Evolutionary conservation across 2,329 filamentous ascomycete species (phyloP), one percentile per base, ranked within the genome.

Genomic region (Aspergillus bombycis): DNA sequence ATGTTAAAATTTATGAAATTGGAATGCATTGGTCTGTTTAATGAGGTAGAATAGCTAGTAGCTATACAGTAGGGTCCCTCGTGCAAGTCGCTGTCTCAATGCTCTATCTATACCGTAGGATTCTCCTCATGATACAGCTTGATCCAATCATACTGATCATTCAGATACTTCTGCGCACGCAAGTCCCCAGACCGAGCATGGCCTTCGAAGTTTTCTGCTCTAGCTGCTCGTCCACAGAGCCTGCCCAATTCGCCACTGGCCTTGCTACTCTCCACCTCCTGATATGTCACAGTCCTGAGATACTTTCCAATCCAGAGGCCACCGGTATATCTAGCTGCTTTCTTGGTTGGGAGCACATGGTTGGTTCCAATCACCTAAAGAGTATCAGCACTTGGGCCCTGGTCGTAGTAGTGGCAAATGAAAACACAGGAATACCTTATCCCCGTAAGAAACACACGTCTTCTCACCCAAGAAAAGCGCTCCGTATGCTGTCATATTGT

Each of bases 251-350:
- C 72, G 0, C 80, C 84, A 68, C 82, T 84, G 14, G 79, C 81
- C 57, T 80, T 70, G 3, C 75, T 70, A 5, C 73, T 72, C 1
- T 70, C 73, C 0, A 86, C 83, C 63, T 85, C 82, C 67, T 85
- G 83, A 66, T 85, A 86, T 0, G 84, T 85, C n/a, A 79, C 75
- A 0, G 83, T 86, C 38, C 79, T 77, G 19, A 85, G 73, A 65
- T 78, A 85, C 69, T 85, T 85, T n/a, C 84, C 83, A 2, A 85
- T 83, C 83, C 83, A 85, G 4, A 85, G 74, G 1, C 84, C 84
- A 2, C 83, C 83, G 0, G 83, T 86, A 67, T 83, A 86, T 2
- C 80, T 71, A 0, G 80, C 79, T 0, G 82, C 83, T 23, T 78
- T 78, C 2, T 78, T 74, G 0, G 84, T 86, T 0, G 84, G 83